These are phyloP conservation scores for Scytalidium sp. DNA, from an alignment of 2,329 filamentous ascomycete species.

Conservation along the genomic window DNA sequence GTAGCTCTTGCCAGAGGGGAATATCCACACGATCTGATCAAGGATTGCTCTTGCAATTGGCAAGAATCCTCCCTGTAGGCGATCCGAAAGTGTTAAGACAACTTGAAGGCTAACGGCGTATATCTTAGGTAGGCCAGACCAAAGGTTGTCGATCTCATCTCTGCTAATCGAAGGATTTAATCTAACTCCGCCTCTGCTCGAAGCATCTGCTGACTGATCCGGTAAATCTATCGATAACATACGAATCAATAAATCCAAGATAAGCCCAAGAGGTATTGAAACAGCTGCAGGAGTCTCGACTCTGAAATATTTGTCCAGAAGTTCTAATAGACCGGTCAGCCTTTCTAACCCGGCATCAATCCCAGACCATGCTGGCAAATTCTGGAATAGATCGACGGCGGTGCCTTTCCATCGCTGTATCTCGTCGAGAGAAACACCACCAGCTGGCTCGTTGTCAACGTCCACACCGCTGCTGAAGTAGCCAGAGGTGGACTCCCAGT, in stretches of 20 bases:
- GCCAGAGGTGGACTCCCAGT: constrained; percentile 68
- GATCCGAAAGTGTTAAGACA: constrained; percentile 51
- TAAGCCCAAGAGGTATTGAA: constrained; percentile 60
- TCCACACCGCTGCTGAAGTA: constrained; percentile 41
- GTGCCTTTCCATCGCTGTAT: constrained; percentile 61
- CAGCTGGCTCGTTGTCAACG: constrained; percentile 43
- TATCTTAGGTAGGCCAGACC: constrained; percentile 68
- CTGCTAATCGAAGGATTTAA: constrained; percentile 70
- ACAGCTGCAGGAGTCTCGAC: constrained; percentile 64
- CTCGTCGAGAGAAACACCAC: constrained; percentile 43
- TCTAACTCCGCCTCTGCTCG: constrained; percentile 37
- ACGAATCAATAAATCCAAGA: constrained; percentile 68
- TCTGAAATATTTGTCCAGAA: constrained; percentile 62
- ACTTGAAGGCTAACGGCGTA: constrained; percentile 70
- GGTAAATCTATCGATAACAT: constrained; percentile 63
- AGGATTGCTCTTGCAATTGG: constrained; percentile 62
- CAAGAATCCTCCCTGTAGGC: constrained; percentile 55
- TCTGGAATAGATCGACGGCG: constrained; percentile 31
- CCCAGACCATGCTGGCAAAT: constrained; percentile 68
- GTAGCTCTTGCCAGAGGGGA: constrained; percentile 53
- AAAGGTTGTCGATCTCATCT: constrained; percentile 80
- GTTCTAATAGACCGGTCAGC: constrained; percentile 60
- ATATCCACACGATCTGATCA: constrained; percentile 70
- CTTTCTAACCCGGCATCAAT: constrained; percentile 71
- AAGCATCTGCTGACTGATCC: constrained; percentile 24